phyloP scores from a whole-genome alignment of 345 rosid genomes.

The Eucalyptus polyanthemos region DNA sequence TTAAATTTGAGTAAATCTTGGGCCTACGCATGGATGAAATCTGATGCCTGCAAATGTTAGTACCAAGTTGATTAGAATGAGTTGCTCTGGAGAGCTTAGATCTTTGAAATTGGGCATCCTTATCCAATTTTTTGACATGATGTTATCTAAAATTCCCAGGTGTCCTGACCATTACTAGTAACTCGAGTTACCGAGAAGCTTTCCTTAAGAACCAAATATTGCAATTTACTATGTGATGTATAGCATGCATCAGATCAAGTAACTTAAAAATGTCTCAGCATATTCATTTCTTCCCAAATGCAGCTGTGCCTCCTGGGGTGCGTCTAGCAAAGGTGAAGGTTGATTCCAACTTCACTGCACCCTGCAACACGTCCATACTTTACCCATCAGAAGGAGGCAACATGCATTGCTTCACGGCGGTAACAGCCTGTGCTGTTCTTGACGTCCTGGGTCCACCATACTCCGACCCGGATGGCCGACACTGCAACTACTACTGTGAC shows the following conservation, averaged over 20 bases:
- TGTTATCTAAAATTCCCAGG: neutral
- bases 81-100: neutral
- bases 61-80: neutral
- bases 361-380: slow-evolving; percentile 69
- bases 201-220: neutral
- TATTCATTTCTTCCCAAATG: neutral
- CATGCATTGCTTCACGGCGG: slow-evolving; percentile 88
- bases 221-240: neutral
- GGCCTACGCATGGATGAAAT: neutral
- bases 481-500: slow-evolving; percentile 62
- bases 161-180: neutral
- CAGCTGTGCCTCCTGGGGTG: slow-evolving; percentile 32
- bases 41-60: neutral
- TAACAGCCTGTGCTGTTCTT: slow-evolving; percentile 79
- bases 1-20: neutral
- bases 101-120: neutral
- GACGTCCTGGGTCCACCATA: slow-evolving; percentile 96
- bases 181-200: neutral
- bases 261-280: neutral
- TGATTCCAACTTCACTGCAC: slow-evolving; percentile 51
- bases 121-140: neutral
- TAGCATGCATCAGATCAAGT: neutral
- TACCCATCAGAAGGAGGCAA: slow-evolving; percentile 94
- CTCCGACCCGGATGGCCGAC: slow-evolving; percentile 60
- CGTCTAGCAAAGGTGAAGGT: slow-evolving; percentile 71